These are phyloP conservation scores for Suzukiozyma palmioleophila DNA, from an alignment of 1,139 yeast species.

Conservation along the genomic window DNA sequence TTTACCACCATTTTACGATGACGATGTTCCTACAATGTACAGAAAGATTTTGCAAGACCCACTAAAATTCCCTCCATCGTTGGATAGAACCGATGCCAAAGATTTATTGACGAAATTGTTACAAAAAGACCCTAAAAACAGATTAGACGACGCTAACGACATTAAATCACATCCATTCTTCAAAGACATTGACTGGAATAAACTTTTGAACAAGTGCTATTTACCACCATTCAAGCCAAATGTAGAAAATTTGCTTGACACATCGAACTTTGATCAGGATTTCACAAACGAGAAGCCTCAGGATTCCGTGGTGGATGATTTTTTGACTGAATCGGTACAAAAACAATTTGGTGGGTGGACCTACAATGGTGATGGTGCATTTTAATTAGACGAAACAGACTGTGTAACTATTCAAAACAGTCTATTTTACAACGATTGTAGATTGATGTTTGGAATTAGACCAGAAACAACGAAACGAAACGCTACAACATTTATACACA, in stretches of 20 bases:
- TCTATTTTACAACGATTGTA: too few relatives aligned
- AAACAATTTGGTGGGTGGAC: conserved; percentile 99
- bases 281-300: conserved; percentile 92
- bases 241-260: conserved; percentile 81
- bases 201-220: conserved; percentile 79
- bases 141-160: conserved; percentile 81
- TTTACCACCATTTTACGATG: conserved; percentile 93
- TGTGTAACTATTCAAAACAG: too few relatives aligned
- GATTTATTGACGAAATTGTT: conserved; percentile 72
- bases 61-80: conserved; percentile 78
- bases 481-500: conserved; percentile 2
- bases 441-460: too few relatives aligned
- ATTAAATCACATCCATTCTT: conserved; percentile 85
- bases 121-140: conserved; percentile 77
- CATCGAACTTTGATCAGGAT: conserved; percentile 89
- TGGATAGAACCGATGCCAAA: conserved; percentile 80
- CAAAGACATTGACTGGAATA: conserved; percentile 87
- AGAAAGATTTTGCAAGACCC: conserved; percentile 88
- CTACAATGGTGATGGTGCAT: conserved; percentile 61
- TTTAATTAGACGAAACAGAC: conserved; percentile 5
- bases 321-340: conserved; percentile 83
- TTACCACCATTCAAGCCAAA: conserved; percentile 96
- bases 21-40: conserved; percentile 91
- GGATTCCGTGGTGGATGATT: conserved; percentile 93
- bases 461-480: background rate